A percentile compares a stretch with the other conserved stretches of the same genome.
Conservation (phyloP, 495 filamentous ascomycete genomes). For the Neurospora africana region DNA sequence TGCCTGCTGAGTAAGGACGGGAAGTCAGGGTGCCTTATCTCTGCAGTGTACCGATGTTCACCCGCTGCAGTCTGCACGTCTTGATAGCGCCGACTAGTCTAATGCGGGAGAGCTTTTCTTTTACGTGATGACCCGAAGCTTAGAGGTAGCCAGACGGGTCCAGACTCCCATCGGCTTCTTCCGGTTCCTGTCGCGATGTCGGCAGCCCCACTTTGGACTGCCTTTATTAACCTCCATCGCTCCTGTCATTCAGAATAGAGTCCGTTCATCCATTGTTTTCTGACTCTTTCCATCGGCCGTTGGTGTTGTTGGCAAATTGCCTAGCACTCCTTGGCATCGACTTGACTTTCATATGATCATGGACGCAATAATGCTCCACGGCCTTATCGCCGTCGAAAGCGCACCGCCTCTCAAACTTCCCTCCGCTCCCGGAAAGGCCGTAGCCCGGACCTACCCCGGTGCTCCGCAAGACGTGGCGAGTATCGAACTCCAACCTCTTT, state of each 20-base stretch:
- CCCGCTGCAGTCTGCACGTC: neutral
- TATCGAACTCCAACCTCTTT: conserved; percentile 25
- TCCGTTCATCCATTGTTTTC: neutral
- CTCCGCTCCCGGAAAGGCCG: conserved; percentile 24
- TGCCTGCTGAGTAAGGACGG: neutral
- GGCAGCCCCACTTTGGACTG: neutral
- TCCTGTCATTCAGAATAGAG: neutral
- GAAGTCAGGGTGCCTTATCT: neutral
- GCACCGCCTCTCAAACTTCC: neutral
- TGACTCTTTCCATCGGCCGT: neutral
- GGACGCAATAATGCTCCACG: neutral
- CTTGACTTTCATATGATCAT: neutral
- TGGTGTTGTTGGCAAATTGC: neutral
- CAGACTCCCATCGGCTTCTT: neutral
- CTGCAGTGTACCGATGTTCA: neutral
- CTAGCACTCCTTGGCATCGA: neutral
- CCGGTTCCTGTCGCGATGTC: neutral
- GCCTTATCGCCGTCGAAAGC: neutral
- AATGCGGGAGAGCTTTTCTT: neutral
- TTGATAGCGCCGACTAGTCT: neutral
- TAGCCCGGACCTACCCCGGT: conserved; percentile 29
- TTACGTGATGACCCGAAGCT: neutral
- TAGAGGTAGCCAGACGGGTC: neutral
- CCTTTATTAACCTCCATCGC: neutral
- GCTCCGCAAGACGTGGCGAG: conserved; percentile 21